Evolutionary conservation across 139 green algal genomes (phyloP).

Genomic region (Chlorella sp.): DNA sequence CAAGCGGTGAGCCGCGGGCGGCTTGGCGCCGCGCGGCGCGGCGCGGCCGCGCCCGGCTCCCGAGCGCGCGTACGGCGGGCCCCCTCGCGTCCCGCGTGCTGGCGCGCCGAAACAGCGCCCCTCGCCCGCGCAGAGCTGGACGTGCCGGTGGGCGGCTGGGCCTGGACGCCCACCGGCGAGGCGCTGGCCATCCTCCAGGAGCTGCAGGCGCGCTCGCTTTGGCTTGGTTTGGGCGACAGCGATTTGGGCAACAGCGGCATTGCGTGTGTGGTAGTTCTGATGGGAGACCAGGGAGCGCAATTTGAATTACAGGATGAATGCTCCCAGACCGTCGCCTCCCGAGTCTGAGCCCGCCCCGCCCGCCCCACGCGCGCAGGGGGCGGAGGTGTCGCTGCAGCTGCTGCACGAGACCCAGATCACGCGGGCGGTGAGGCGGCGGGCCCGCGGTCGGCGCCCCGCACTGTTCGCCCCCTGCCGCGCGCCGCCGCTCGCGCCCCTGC

Average conservation of each 20-base stretch:
- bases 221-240: neutral
- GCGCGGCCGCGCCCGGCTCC: neutral
- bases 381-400: neutral
- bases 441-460: neutral
- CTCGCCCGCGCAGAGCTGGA: neutral
- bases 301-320: no score
- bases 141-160: slow-evolving; percentile 3
- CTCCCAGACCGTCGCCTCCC: no score
- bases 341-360: neutral
- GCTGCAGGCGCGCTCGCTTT: neutral
- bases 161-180: slow-evolving; percentile 13
- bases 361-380: neutral
- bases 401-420: neutral
- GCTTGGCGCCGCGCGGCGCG: neutral
- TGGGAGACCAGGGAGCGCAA: no score
- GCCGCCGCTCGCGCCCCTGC: neutral
- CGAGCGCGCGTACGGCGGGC: neutral
- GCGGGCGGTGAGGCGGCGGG: neutral
- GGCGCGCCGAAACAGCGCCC: neutral
- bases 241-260: neutral
- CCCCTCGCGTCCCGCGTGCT: no score
- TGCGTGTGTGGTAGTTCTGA: neutral
- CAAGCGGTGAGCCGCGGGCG: neutral
- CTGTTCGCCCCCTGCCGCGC: neutral
- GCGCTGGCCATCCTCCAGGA: slow-evolving; percentile 19